Conservation (phyloP, 2,329 filamentous ascomycete genomes). For the Periconia sp. region DNA sequence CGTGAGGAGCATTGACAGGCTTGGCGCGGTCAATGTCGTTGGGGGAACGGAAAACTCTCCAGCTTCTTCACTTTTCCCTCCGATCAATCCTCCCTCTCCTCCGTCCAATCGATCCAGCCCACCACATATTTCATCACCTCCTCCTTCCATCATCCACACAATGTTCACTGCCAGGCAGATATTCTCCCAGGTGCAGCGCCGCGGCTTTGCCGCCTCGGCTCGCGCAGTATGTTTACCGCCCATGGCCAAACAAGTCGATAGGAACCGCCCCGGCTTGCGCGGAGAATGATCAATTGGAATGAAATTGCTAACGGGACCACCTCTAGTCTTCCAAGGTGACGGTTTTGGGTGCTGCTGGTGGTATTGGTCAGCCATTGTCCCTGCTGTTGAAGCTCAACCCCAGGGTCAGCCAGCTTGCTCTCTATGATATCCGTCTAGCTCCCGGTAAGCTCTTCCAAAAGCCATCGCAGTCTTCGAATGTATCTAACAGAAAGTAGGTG, state of each 20-base stretch:
- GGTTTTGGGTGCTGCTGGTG: slow-evolving; percentile 94
- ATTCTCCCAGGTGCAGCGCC: slow-evolving; percentile 53
- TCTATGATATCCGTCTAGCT: slow-evolving; percentile 95
- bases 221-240: slow-evolving; percentile 48
- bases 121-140: slow-evolving; percentile 27
- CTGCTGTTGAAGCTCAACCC: slow-evolving; percentile 99
- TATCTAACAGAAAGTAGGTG: slow-evolving; percentile 62
- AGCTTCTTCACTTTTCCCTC: slow-evolving; percentile 25
- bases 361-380: slow-evolving; percentile 97
- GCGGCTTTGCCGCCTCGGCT: slow-evolving; percentile 56
- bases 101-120: slow-evolving; percentile 15
- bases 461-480: neutral
- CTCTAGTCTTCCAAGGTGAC: slow-evolving; percentile 91
- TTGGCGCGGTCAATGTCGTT: slow-evolving; percentile 16
- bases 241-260: neutral
- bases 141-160: slow-evolving; percentile 23
- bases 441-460: slow-evolving; percentile 67
- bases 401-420: slow-evolving; percentile 85
- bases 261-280: slow-evolving; percentile 18
- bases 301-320: slow-evolving; percentile 23
- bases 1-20: slow-evolving; percentile 15
- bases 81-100: slow-evolving; percentile 13
- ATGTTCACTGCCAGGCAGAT: slow-evolving; percentile 70
- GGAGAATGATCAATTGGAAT: slow-evolving; percentile 13
- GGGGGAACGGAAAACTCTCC: slow-evolving; percentile 19